Percentiles rank a stretch among this genome's conserved stretches.
Evolutionary conservation across 805 yeast genomes (phyloP).

Genomic region (Candida stauntonica): DNA sequence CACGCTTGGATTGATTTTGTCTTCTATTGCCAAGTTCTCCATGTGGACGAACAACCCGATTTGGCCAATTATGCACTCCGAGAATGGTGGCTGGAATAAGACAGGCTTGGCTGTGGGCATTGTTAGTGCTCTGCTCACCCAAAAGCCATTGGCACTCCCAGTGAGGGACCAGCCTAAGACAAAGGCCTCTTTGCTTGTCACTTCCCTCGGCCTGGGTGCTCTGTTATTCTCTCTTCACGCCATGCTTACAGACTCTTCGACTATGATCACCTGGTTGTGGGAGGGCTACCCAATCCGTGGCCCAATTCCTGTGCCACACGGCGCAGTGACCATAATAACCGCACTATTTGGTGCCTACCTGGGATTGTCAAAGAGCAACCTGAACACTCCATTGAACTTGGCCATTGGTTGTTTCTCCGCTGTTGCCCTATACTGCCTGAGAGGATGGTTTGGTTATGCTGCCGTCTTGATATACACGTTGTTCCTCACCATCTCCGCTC

Average conservation of each 20-base stretch:
- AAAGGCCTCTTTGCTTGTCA: conserved; percentile 39
- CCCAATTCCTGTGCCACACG: conserved; percentile 82
- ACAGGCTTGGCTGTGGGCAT: conserved; percentile 64
- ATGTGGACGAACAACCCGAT: conserved; percentile 86
- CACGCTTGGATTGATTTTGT: conserved; percentile 64
- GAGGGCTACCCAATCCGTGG: conserved; percentile 84
- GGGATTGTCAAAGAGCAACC: conserved; percentile 30
- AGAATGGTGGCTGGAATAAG: conserved; percentile 82
- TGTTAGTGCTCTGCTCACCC: conserved; percentile 59
- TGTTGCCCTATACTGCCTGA: conserved; percentile 41
- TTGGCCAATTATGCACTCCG: conserved; percentile 90
- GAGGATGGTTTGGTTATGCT: conserved; percentile 67
- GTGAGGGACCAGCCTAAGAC: not conserved
- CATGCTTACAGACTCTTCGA: conserved; percentile 76
- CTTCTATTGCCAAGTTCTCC: conserved; percentile 72
- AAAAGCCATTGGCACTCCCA: conserved; percentile 22
- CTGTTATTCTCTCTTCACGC: conserved; percentile 69
- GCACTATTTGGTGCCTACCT: conserved; percentile 53
- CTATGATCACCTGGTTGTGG: conserved; percentile 94
- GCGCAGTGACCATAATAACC: conserved; percentile 57
- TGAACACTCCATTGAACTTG: conserved; percentile 32
- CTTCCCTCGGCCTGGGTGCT: conserved; percentile 73
- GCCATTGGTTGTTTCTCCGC: conserved; percentile 41
- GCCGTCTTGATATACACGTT: conserved; percentile 72
- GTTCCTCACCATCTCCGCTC: conserved; percentile 59